phyloP scores from a whole-genome alignment of 352 stramenopile species.

The Pythium insidiosum region DNA sequence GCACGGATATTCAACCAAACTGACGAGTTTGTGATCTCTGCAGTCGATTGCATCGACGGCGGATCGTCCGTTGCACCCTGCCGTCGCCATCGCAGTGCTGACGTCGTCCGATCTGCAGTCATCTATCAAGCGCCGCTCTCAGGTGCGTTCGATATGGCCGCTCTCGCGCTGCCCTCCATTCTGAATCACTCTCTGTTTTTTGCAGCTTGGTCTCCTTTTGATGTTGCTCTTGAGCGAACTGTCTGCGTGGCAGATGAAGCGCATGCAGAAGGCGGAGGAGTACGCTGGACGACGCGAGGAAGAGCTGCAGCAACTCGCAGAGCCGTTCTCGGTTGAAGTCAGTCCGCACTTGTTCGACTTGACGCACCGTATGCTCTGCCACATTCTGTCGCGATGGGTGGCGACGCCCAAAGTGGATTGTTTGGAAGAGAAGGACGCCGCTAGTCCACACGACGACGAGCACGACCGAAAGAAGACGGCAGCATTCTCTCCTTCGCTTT shows the following conservation, averaged over 20 bases:
- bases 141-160: conserved; percentile 23
- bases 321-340: conserved; percentile 81
- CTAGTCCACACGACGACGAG: not conserved
- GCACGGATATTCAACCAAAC: too few species aligned
- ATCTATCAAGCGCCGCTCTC: conserved; percentile 57
- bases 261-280: conserved; percentile 78
- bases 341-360: conserved; percentile 65
- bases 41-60: conserved; percentile 4
- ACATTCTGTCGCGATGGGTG: conserved; percentile 55
- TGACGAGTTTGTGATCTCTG: not conserved
- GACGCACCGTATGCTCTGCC: conserved; percentile 50
- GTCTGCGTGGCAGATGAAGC: conserved; percentile 85
- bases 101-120: too few species aligned
- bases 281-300: conserved; percentile 60
- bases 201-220: conserved; percentile 64
- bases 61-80: conserved; percentile 19
- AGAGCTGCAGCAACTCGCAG: conserved; percentile 66
- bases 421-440: conserved; percentile 5
- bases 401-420: not conserved
- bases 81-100: conserved; percentile 19
- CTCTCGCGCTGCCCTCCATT: not conserved
- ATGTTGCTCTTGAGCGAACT: conserved; percentile 70
- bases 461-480: not conserved
- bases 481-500: not conserved
- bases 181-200: conserved; percentile 1